Base-by-base conservation (phyloP, 805 yeast species). In the Metschnikowia sp. region DNA sequence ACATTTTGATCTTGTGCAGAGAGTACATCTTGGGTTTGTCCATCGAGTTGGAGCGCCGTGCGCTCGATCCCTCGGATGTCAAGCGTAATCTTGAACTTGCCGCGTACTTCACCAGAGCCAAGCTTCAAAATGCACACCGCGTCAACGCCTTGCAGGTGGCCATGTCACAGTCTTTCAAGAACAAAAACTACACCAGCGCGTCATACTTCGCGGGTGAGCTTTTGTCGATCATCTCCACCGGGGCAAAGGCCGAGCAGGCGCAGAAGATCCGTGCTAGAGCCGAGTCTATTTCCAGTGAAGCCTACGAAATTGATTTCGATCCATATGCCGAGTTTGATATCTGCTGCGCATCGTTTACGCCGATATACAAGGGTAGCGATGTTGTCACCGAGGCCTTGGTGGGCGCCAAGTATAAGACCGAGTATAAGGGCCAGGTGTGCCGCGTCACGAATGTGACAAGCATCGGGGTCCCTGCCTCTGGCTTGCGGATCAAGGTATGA, bases 31-130 rank as follows among this genome's bases (percentile, higher is more conserved):
- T 94, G 43, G 99, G 98, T 28, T 78, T 92, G 55, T 86, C 96
- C 19, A 88, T 94, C 53, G 99, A 94, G 68, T 76, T 92, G 54
- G 79, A 79, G 47, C 91, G 99, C 69, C 89, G 98, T 69, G 64
- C 86, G 10, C 69, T 95, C 49, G 88, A 86, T 31, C 75, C 83
- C 10, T 77, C 78, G 30, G 83, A 84, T 51, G 74, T 86, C 46
- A 86, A 89, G 67, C 86, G 98, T 53, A 91, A 89, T 66, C 76
- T 94, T 62, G 98, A 94, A 68, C 74, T 94, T 56, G 98, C 99
- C 6, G 95, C 98, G 1, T 92, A 92, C 69, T 95, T 94, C 75
- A 89, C 99, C 11, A 83, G 81, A 62, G 84, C 91, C 28, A 80
- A 86, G 54, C 77, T 94, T 57, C 88, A 86, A 54, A 83, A 87